Percentiles rank a stretch among this genome's conserved stretches.
phyloP scores from a whole-genome alignment of 352 stramenopile species.

The Phytophthora sp. region DNA sequence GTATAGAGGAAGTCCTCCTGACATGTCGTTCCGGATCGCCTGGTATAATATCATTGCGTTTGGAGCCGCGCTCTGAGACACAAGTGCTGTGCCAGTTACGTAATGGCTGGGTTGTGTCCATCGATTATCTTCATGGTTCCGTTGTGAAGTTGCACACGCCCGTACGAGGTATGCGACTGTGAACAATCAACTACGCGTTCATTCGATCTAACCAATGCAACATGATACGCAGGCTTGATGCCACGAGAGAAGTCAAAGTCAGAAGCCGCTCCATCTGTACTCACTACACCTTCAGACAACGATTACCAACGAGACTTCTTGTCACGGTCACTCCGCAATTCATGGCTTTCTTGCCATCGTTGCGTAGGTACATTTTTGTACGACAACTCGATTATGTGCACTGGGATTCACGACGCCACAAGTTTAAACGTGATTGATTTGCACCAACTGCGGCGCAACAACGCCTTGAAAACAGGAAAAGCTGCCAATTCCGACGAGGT shows the following conservation, averaged over 20 bases:
- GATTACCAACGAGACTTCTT: constrained; percentile 26
- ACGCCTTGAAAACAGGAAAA: not conserved
- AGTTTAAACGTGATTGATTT: constrained; percentile 63
- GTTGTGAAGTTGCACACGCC: constrained; percentile 69
- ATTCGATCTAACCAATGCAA: not conserved
- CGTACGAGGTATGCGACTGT: constrained; percentile 40
- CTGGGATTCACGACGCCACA: constrained; percentile 40
- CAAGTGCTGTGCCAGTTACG: constrained; percentile 69
- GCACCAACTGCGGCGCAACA: constrained; percentile 34
- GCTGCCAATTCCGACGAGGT: no score
- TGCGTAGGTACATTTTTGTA: constrained; percentile 54
- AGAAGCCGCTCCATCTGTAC: constrained; percentile 37
- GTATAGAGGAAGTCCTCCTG: constrained; percentile 34
- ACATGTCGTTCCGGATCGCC: constrained; percentile 32
- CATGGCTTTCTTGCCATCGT: constrained; percentile 63
- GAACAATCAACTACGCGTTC: not conserved
- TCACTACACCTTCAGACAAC: constrained; percentile 25
- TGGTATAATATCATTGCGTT: constrained; percentile 52
- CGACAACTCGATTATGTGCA: constrained; percentile 58
- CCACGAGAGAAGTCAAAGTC: constrained; percentile 25
- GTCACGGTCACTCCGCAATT: constrained; percentile 37
- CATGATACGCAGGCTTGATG: constrained; percentile 5
- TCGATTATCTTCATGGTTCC: constrained; percentile 46
- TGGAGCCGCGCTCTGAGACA: constrained; percentile 36
- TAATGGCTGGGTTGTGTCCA: constrained; percentile 74